A percentile compares a stretch with the other conserved stretches of the same genome.
phyloP scores from a whole-genome alignment of 2,329 filamentous ascomycete genomes.

The Aspergillus glaucus region DNA sequence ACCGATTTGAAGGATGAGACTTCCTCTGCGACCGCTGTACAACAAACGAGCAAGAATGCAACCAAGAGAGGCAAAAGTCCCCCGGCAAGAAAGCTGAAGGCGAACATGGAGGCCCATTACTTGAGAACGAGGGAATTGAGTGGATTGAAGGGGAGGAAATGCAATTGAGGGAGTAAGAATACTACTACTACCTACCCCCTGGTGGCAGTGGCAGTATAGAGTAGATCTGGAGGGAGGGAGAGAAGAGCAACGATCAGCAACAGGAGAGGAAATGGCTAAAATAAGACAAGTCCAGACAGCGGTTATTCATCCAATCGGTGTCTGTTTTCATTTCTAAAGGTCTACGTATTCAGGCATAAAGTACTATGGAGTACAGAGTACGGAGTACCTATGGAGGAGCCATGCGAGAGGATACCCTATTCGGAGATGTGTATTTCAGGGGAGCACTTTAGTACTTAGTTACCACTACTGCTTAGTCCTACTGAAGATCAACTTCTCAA shows the following conservation, averaged over 20 bases:
- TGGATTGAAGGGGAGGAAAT: not conserved
- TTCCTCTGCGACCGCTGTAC: slow-evolving; percentile 18
- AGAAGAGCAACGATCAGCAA: not conserved
- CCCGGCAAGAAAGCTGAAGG: slow-evolving; percentile 9
- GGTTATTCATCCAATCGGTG: no score
- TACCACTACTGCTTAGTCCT: no score
- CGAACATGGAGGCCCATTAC: slow-evolving; percentile 14
- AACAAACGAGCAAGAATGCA: slow-evolving; percentile 4
- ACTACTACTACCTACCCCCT: no score
- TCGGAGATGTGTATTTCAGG: no score
- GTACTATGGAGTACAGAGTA: not conserved
- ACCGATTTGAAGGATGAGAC: slow-evolving; percentile 34
- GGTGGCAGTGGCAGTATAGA: slow-evolving; percentile 4
- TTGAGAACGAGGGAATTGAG: slow-evolving; percentile 9
- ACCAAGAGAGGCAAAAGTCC: slow-evolving; percentile 2
- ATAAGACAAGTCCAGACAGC: no score
- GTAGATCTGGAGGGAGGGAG: not conserved
- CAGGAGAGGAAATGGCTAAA: not conserved
- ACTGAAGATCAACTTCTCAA: no score
- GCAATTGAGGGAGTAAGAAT: no score
- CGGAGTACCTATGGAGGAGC: not conserved
- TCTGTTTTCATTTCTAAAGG: no score
- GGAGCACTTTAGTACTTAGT: no score
- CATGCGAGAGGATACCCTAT: no score
- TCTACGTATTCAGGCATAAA: not conserved